Evolutionary conservation across 345 rosid genomes (phyloP).

Genomic region (Geranium brycei): DNA sequence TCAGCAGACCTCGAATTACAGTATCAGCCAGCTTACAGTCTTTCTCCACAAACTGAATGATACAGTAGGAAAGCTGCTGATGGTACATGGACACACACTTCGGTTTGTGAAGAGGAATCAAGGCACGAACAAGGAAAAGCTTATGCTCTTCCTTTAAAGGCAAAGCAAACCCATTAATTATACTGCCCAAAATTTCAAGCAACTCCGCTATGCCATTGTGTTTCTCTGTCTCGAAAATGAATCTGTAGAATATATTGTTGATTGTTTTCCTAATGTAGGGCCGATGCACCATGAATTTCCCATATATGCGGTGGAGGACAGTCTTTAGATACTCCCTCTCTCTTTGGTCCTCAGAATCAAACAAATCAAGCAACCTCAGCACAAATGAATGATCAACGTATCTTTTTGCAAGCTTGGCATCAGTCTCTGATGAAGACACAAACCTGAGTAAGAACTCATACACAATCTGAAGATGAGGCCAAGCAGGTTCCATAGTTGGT

Average conservation of each 20-base stretch:
- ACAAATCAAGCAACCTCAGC: conserved; percentile 2
- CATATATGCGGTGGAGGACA: neutral
- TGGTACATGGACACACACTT: conserved; percentile 1
- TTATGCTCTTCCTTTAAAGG: conserved; percentile 3
- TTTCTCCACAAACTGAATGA: conserved; percentile 1
- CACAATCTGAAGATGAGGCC: conserved; percentile 2
- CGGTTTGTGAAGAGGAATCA: conserved; percentile 3
- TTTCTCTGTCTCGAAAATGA: conserved; percentile 4
- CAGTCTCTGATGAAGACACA: conserved; percentile 3
- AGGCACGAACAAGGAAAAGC: conserved; percentile 3
- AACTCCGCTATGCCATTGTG: conserved; percentile 1
- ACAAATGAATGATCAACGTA: neutral
- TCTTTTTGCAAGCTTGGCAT: conserved; percentile 3
- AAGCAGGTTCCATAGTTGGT: neutral
- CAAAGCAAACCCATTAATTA: conserved; percentile 1
- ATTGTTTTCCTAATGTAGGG: conserved; percentile 1
- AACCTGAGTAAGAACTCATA: conserved; percentile 1
- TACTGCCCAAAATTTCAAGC: conserved; percentile 2
- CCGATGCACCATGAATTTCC: neutral
- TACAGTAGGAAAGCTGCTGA: conserved; percentile 3
- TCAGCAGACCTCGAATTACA: conserved; percentile 3
- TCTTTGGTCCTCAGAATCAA: conserved; percentile 4
- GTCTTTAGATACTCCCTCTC: conserved; percentile 6
- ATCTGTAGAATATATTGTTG: conserved; percentile 1
- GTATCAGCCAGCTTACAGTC: conserved; percentile 1